Percentiles rank a stretch among this genome's conserved stretches.
Conservation (phyloP, 495 filamentous ascomycete species). For the Xylaria acuta region DNA sequence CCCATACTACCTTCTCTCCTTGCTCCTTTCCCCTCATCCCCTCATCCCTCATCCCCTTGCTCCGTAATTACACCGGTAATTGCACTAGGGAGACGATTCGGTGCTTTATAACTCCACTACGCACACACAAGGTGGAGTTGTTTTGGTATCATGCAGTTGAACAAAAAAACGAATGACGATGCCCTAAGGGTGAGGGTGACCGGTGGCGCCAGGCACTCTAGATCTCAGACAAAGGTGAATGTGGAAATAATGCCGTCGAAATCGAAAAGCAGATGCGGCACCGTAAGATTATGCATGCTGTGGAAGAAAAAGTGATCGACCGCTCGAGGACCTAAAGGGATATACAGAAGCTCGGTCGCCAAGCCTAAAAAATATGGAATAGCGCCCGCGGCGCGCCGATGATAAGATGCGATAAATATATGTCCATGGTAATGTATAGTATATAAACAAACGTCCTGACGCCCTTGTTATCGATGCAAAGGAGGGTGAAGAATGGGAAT, state of each 20-base stretch:
- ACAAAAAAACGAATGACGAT: conserved; percentile 13
- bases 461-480: conserved; percentile 38
- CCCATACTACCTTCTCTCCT: background rate
- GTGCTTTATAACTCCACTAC: background rate
- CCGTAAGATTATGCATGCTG: background rate
- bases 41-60: background rate
- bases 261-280: background rate
- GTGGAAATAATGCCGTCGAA: background rate
- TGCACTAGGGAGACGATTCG: background rate
- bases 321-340: background rate
- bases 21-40: background rate
- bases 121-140: background rate
- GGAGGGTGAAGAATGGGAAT: conserved; percentile 30
- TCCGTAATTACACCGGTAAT: conserved; percentile 11
- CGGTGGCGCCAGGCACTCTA: conserved; percentile 21
- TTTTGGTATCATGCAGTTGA: conserved; percentile 23
- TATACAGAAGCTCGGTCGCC: conserved; percentile 18
- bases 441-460: conserved; percentile 37
- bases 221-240: background rate
- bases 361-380: background rate
- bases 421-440: conserved; percentile 36
- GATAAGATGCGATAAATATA: conserved; percentile 19
- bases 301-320: background rate
- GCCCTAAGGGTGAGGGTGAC: conserved; percentile 5
- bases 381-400: conserved; percentile 9